A percentile compares a stretch with the other conserved stretches of the same genome.
These are phyloP conservation scores for Kwoniella bestiolae DNA, from an alignment of 768 basidiomycete genomes.

Conservation along the genomic window DNA sequence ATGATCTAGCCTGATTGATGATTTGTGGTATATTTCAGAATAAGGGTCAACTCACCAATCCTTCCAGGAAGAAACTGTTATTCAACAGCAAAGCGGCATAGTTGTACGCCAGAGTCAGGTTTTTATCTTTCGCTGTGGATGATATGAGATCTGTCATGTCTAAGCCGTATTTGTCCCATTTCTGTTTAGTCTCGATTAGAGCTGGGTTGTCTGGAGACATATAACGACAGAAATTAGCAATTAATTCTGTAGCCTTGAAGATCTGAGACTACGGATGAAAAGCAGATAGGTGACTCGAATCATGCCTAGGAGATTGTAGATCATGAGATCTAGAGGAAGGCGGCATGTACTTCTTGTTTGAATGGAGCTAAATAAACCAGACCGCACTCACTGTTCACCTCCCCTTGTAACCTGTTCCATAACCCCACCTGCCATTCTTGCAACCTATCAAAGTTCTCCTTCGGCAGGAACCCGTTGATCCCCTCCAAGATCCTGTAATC, in stretches of 20 bases:
- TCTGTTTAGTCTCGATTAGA: constrained; percentile 39
- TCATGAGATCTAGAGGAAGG: too few species aligned
- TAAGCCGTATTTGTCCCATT: constrained; percentile 46
- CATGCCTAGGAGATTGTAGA: too few species aligned
- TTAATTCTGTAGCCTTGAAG: too few species aligned
- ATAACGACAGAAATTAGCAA: neutral
- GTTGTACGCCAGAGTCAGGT: constrained; percentile 76
- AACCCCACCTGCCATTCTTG: constrained; percentile 51
- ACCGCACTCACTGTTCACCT: constrained; percentile 55
- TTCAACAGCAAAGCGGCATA: constrained; percentile 91
- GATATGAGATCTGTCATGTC: constrained; percentile 61
- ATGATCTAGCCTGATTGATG: neutral
- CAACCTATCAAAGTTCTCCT: constrained; percentile 43
- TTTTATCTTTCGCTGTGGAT: constrained; percentile 66
- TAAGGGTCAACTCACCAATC: constrained; percentile 66
- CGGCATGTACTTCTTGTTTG: too few species aligned
- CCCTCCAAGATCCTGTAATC: constrained; percentile 43
- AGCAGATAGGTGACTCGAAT: too few species aligned
- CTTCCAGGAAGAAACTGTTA: constrained; percentile 90
- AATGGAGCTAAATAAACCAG: too few species aligned
- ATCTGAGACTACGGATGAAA: too few species aligned
- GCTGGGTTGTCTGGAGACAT: constrained; percentile 47
- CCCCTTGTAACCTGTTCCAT: constrained; percentile 51
- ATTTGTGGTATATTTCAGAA: neutral
- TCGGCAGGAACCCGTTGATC: constrained; percentile 37